Base-by-base conservation (phyloP, 352 stramenopile species). In the Pythium phragmiticola region DNA sequence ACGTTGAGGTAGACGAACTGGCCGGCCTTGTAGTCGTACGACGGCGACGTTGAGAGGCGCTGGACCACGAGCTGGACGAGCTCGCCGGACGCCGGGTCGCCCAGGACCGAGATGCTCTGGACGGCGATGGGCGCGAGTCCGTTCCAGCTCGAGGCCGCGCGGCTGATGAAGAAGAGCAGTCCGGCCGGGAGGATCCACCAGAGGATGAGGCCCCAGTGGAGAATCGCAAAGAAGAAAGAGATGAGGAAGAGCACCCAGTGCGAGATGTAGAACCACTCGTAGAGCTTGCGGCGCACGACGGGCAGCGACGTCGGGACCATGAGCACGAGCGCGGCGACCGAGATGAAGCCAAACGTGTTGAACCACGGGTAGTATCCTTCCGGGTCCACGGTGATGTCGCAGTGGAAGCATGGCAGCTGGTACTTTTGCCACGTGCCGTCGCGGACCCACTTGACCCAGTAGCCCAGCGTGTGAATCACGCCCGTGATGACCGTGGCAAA, bases 1-100 rank as follows among this genome's bases (percentile, higher is more conserved):
- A 69, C 72, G 41, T 80, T 80, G 23, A 82, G 11, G 60, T 82
- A 82, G 13, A 82, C 42, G 28, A 82, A 77, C 41, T 81, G 69
- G 8, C 74, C 74, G 49, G 78, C 57, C 1, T 46, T 2, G 64
- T 68, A 85, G 33, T 57, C 34, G 9, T 57, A 16, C 55, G 42
- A 5, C 54, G 60, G n/a, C 4, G 68, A 73, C 2, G 26, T 30
- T 5, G 26, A 30, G 26, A 30, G 26, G 26, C 65, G 67, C 14
- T 47, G 19, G 19, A 85, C 46, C 26, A 73, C 64, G 42, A 85
- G 33, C 53, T 79, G 71, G 51, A 80, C 57, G 47, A 82, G 65
- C 7, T 64, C 69, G 16, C 73, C 26, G 26, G 26, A 30, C 26
- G 26, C 26, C 26, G 26, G 26, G 26, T 30, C 26, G 26, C 26